phyloP scores from a whole-genome alignment of 2,329 filamentous ascomycete species.

The Juglanconis oblonga region DNA sequence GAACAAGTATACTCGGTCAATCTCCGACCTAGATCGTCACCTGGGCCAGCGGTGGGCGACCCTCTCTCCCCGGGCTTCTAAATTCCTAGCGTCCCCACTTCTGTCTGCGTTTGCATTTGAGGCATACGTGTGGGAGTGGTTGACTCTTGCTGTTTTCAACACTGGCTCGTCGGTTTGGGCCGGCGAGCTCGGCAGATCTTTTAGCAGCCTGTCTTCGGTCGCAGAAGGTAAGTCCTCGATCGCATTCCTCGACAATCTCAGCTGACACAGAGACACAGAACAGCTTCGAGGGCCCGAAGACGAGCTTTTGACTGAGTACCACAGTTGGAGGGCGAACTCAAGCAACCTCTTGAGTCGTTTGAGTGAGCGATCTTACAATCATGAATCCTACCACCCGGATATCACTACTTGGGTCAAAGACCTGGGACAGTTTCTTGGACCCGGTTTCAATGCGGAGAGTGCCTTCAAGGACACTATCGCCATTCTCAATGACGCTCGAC shows the following conservation, averaged over 20 bases:
- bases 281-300: background rate
- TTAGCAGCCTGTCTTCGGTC: background rate
- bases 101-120: background rate
- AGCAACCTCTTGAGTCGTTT: conserved; percentile 8
- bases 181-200: background rate
- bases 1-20: background rate
- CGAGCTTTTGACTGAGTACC: background rate
- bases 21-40: background rate
- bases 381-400: background rate
- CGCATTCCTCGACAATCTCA: background rate
- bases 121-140: conserved; percentile 9
- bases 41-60: background rate
- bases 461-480: background rate
- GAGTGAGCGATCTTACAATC: background rate
- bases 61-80: background rate
- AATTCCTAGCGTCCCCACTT: background rate
- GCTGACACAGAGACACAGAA: background rate
- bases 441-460: background rate
- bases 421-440: background rate
- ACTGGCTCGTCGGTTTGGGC: background rate
- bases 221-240: background rate
- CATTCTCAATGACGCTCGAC: conserved; percentile 3
- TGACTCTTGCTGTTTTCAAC: background rate
- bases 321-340: conserved; percentile 17
- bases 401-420: background rate